phyloP scores from a whole-genome alignment of 2,329 filamentous ascomycete species.

The Purpureocillium lavendulum region DNA sequence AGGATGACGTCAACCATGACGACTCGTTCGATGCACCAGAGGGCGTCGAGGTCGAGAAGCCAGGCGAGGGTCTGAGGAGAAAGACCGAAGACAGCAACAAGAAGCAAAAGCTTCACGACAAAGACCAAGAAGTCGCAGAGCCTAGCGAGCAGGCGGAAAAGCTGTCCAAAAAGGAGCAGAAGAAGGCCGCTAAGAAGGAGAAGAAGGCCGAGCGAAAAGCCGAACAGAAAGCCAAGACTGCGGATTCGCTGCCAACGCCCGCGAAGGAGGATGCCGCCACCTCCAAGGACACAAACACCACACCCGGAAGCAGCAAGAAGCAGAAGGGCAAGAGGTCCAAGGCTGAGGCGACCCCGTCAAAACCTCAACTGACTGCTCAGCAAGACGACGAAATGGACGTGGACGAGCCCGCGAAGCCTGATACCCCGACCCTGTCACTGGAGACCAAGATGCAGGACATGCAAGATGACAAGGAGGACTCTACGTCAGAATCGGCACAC shows the following conservation, averaged over 20 bases:
- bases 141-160: constrained; percentile 40
- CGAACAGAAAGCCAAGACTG: constrained; percentile 22
- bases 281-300: constrained; percentile 8
- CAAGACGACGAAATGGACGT: constrained; percentile 5
- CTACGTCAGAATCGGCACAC: constrained; percentile 43
- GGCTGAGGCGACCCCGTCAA: constrained; percentile 7
- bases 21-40: constrained; percentile 35
- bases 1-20: constrained; percentile 36
- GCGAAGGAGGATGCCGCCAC: constrained; percentile 4
- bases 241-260: constrained; percentile 12
- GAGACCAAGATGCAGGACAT: constrained; percentile 24
- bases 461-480: constrained; percentile 35
- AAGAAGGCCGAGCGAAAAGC: constrained; percentile 26
- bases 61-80: constrained; percentile 54
- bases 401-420: constrained; percentile 4
- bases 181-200: constrained; percentile 39
- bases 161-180: constrained; percentile 44
- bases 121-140: constrained; percentile 20
- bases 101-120: constrained; percentile 37
- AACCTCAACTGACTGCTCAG: constrained; percentile 6
- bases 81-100: constrained; percentile 40
- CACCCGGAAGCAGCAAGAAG: constrained; percentile 17
- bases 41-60: constrained; percentile 51
- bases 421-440: constrained; percentile 9
- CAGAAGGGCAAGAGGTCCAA: constrained; percentile 14